Evolutionary conservation across 2,329 filamentous ascomycete genomes (phyloP).

Genomic region (Pseudodiploospora longispora): DNA sequence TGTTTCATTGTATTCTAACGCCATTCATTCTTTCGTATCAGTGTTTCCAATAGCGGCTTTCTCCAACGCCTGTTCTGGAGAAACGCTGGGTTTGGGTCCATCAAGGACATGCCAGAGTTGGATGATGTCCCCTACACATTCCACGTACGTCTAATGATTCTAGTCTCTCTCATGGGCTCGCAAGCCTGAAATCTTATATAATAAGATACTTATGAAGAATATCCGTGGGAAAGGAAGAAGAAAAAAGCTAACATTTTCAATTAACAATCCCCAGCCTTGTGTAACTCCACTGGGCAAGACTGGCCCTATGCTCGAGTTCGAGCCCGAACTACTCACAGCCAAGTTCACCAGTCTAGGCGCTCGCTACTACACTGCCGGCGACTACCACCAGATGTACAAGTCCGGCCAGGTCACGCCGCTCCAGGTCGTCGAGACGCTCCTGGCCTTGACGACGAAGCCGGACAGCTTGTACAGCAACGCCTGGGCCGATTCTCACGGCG

Average conservation of each 20-base stretch:
- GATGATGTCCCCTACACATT: conserved; percentile 36
- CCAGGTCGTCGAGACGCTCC: conserved; percentile 60
- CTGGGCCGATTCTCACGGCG: conserved; percentile 59
- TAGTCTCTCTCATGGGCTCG: background rate
- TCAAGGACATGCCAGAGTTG: conserved; percentile 40
- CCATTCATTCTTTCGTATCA: conserved; percentile 21
- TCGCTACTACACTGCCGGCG: conserved; percentile 61
- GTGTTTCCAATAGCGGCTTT: conserved; percentile 50
- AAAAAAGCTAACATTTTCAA: background rate
- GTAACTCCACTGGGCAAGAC: conserved; percentile 43
- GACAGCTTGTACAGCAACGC: conserved; percentile 57
- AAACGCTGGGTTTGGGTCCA: conserved; percentile 51
- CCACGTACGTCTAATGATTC: conserved; percentile 31
- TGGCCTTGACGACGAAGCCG: conserved; percentile 55
- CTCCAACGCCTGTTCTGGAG: conserved; percentile 61
- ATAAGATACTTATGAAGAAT: background rate
- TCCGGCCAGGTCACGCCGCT: conserved; percentile 63
- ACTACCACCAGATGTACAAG: conserved; percentile 71
- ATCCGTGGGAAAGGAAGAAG: no score
- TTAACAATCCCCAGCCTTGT: conserved; percentile 34
- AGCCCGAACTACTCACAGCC: conserved; percentile 30
- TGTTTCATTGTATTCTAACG: background rate
- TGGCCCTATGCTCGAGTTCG: conserved; percentile 31
- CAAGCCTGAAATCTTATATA: background rate
- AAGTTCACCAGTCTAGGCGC: conserved; percentile 33